Conservation (phyloP, 768 basidiomycete genomes). For the Tylopilus intermedius region DNA sequence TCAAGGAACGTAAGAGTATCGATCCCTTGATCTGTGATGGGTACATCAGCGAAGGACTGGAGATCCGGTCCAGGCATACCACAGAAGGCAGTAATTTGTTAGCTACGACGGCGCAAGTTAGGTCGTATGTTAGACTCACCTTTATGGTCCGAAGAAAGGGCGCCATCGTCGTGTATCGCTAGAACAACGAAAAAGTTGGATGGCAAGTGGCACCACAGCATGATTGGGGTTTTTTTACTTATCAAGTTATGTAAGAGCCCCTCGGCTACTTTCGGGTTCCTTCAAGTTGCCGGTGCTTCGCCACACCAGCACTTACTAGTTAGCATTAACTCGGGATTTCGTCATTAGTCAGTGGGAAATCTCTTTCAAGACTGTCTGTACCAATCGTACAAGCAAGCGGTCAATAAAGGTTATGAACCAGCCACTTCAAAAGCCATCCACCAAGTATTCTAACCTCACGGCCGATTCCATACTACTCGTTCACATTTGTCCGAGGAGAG, state of each 20-base stretch:
- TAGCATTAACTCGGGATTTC: too few relatives aligned
- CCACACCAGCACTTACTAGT: too few relatives aligned
- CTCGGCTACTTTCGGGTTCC: not conserved
- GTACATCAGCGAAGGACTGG: conserved; percentile 92
- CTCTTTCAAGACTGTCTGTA: too few relatives aligned
- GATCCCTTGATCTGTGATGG: conserved; percentile 79
- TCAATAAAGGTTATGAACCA: too few relatives aligned
- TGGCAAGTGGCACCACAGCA: not conserved
- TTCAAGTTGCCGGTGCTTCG: too few relatives aligned
- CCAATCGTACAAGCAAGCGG: too few relatives aligned
- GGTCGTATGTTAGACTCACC: conserved; percentile 32
- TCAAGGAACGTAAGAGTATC: conserved; percentile 86
- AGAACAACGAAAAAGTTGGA: not conserved
- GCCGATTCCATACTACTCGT: too few relatives aligned
- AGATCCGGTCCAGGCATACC: not conserved
- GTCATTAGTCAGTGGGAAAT: too few relatives aligned
- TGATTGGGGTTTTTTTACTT: not conserved
- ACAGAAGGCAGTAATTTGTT: not conserved
- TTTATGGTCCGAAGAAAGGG: conserved; percentile 71
- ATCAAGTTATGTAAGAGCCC: not conserved
- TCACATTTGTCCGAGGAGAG: too few relatives aligned
- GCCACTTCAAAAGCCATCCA: too few relatives aligned
- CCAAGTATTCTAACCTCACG: too few relatives aligned
- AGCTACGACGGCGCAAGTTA: not conserved
- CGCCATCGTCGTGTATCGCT: conserved; percentile 45